Evolutionary conservation across 2,329 filamentous ascomycete genomes (phyloP).

Genomic region (Chrysoporthe cubensis): DNA sequence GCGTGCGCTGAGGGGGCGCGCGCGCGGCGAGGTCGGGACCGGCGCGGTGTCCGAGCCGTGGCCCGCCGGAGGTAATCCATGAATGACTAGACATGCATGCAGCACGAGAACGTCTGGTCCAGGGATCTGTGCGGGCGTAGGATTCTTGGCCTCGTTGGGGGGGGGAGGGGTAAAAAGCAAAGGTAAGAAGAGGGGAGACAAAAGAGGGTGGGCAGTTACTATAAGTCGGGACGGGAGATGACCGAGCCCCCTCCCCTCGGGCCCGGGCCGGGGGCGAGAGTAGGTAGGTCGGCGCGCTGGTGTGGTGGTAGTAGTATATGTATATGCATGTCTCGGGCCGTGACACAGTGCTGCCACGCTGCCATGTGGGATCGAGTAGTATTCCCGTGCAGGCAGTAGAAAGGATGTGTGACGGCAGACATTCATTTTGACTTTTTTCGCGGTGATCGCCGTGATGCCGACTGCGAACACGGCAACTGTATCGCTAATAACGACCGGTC

Average conservation of each 20-base stretch:
- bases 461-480: not conserved
- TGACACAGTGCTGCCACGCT: not conserved
- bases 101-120: too few relatives aligned
- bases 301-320: not conserved
- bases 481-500: not conserved
- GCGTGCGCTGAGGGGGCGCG: not conserved
- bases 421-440: not conserved
- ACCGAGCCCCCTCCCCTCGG: not conserved
- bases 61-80: too few relatives aligned
- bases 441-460: not conserved
- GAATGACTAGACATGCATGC: too few relatives aligned
- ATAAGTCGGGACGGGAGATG: slow-evolving; percentile 2
- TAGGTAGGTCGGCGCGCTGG: not conserved
- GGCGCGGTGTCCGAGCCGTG: not conserved
- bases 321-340: slow-evolving; percentile 11
- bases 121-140: not conserved
- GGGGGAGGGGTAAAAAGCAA: not conserved
- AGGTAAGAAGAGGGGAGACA: not conserved
- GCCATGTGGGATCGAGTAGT: not conserved
- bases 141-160: not conserved
- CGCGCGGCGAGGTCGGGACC: not conserved
- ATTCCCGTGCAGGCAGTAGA: not conserved
- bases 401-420: not conserved
- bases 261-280: slow-evolving; percentile 3
- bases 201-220: slow-evolving; percentile 5